A percentile compares a stretch with the other conserved stretches of the same genome.
Evolutionary conservation across 352 stramenopile species (phyloP).

Genomic region (Phytophthora hibernalis): DNA sequence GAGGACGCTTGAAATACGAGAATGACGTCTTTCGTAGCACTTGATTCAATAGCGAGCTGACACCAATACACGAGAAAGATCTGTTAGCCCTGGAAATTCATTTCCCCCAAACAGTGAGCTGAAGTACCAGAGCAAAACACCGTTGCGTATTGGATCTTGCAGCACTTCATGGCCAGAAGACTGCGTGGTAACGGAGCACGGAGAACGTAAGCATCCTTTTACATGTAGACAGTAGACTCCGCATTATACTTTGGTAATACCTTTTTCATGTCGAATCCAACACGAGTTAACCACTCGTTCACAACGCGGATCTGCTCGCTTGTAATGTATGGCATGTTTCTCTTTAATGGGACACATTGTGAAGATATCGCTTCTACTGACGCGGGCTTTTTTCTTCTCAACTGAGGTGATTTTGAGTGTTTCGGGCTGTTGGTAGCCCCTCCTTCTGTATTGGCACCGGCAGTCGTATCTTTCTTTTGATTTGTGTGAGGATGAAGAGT

Average conservation of each 20-base stretch:
- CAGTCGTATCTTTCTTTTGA: background rate
- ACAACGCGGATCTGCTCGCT: conserved; percentile 41
- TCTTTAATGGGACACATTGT: conserved; percentile 21
- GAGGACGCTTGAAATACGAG: conserved; percentile 30
- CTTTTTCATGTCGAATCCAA: conserved; percentile 29
- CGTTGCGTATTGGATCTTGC: conserved; percentile 49
- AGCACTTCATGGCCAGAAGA: conserved; percentile 25
- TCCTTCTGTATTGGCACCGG: background rate
- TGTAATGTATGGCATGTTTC: conserved; percentile 35
- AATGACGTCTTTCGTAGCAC: conserved; percentile 9
- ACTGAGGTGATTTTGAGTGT: background rate
- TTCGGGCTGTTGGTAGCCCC: background rate
- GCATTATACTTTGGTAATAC: background rate
- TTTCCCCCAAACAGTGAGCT: background rate
- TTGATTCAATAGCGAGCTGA: conserved; percentile 17
- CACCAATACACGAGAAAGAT: background rate
- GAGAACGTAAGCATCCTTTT: no score
- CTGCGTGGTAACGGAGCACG: conserved; percentile 10
- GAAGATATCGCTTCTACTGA: background rate
- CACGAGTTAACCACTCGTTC: conserved; percentile 33
- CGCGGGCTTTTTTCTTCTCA: background rate
- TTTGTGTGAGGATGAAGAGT: background rate
- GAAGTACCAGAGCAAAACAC: conserved; percentile 45
- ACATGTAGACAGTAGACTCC: background rate
- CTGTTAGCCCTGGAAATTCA: background rate